Evolutionary conservation across 306 rosid species (phyloP).

Genomic region (Morella rubra): DNA sequence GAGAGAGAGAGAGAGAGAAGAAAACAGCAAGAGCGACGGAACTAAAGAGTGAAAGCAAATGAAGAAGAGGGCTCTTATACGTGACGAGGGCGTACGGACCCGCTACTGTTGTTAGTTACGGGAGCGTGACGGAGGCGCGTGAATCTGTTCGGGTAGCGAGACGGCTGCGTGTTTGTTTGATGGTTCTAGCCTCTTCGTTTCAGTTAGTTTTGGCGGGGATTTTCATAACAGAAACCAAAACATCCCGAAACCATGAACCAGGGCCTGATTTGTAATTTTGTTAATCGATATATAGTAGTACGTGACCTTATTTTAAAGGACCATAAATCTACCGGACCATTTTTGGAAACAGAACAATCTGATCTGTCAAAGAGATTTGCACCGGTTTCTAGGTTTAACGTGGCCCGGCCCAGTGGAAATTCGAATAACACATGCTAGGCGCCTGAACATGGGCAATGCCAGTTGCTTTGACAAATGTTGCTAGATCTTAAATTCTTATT

Average conservation of each 20-base stretch:
- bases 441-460: no score
- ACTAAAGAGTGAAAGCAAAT: conserved; percentile 17
- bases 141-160: neutral
- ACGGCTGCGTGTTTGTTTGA: neutral
- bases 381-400: no score
- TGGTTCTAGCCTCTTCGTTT: conserved; percentile 15
- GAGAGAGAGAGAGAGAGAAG: no score
- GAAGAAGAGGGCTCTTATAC: conserved; percentile 16
- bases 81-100: conserved; percentile 10
- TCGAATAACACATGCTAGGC: no score
- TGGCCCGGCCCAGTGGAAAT: no score
- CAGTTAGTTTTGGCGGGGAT: conserved; percentile 20
- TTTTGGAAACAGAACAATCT: no score
- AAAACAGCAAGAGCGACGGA: neutral
- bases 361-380: no score
- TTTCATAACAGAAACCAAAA: neutral
- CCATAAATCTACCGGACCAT: neutral
- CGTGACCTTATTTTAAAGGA: neutral
- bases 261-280: neutral
- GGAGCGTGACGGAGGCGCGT: conserved; percentile 31
- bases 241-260: neutral
- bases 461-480: no score
- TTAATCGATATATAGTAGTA: neutral
- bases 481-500: no score
- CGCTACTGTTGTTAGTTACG: conserved; percentile 26